A percentile compares a stretch with the other conserved stretches of the same genome.
Evolutionary conservation across 805 yeast genomes (phyloP).

Genomic region (Barnettozyma botsteinii): DNA sequence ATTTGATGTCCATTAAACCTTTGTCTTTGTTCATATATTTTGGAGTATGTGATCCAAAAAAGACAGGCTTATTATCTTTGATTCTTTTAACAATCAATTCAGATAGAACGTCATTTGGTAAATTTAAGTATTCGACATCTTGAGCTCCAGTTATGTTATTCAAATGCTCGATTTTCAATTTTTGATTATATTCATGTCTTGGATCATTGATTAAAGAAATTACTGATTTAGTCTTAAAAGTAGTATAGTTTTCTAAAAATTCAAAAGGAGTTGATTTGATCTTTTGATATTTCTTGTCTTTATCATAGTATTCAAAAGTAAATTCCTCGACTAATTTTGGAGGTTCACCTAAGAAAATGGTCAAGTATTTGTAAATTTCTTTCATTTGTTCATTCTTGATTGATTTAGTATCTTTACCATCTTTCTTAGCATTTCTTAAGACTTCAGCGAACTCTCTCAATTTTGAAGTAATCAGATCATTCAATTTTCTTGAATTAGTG

Average conservation of each 20-base stretch:
- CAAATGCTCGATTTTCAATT: constrained; percentile 66
- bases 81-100: constrained; percentile 60
- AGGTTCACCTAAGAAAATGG: constrained; percentile 71
- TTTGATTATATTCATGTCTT: constrained; percentile 58
- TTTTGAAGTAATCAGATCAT: constrained; percentile 58
- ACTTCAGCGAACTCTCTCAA: constrained; percentile 74
- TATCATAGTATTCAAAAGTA: constrained; percentile 71
- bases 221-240: constrained; percentile 42
- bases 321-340: constrained; percentile 66
- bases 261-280: constrained; percentile 56
- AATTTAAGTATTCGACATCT: constrained; percentile 67
- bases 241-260: constrained; percentile 51
- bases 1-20: constrained; percentile 68
- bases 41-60: constrained; percentile 89
- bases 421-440: constrained; percentile 37
- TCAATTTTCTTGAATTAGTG: constrained; percentile 45
- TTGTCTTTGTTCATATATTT: constrained; percentile 53
- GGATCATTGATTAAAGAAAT: constrained; percentile 80
- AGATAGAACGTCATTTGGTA: constrained; percentile 53
- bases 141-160: constrained; percentile 64
- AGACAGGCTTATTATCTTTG: constrained; percentile 70
- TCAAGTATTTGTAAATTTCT: constrained; percentile 58
- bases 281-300: constrained; percentile 49
- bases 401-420: constrained; percentile 21
- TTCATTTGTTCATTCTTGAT: constrained; percentile 46